Evolutionary conservation across 352 stramenopile genomes (phyloP), one percentile per base, ranked within the genome.

Genomic region (Lagenidium giganteum): DNA sequence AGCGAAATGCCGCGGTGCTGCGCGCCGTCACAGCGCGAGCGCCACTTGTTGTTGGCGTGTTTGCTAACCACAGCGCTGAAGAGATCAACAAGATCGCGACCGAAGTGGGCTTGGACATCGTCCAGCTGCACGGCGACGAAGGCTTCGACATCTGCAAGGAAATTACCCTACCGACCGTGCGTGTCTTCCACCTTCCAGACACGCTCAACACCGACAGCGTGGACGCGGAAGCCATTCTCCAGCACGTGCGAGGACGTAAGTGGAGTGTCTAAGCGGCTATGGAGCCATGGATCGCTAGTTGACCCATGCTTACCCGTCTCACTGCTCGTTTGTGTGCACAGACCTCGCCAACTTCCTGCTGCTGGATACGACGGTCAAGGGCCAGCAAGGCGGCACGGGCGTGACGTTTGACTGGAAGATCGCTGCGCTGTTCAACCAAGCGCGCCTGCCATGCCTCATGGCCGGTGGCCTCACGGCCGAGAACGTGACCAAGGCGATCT

Each of bases 91-190:
- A 76, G 40, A 77, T 96, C 49, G 87, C 91, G 1, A 58, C 82
- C 18, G 64, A 90, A 12, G 89, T 93, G 34, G 95, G 95, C 2
- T 57, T 99, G 21, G 96, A 99, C 61, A 70, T 99, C 26, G 90
- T 99, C 2, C 96, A 99, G 72, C 75, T 99, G 33, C 96, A 99
- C 53, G 96, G 96, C 21, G 79, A 95, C 45, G 96, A 99, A 65
- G 90, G 89, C 42, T 96, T 94, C 54, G 66, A 81, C 38, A 78
- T 95, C 32, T 92, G 72, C 41, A 70, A 68, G 8, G 83, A 92
- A 31, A 74, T 93, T 33, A 68, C 67, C 25, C 82, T 96, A 16
- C 95, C 95, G 12, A 95, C 85, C 3, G 89, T 98, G 37, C 81
- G 92, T 21, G 95, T 98, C 7, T 71, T 96, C 42, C 88, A 97